Evolutionary conservation across 2,329 filamentous ascomycete genomes (phyloP), one percentile per base, ranked within the genome.

Genomic region (Plenodomus biglobosus): DNA sequence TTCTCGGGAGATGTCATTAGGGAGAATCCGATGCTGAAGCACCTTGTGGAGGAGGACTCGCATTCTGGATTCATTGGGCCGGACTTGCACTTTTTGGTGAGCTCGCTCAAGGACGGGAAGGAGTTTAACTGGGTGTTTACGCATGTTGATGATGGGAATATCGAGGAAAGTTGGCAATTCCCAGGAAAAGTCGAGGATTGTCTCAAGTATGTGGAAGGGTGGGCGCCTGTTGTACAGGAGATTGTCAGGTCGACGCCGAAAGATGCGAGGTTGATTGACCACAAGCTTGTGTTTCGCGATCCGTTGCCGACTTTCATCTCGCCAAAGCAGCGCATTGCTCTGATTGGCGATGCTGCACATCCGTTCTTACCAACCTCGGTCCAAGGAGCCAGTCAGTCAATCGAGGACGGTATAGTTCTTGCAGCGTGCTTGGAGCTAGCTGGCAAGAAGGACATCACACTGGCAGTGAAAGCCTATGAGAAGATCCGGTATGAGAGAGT

Each of bases 311-410:
- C 74, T 0, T 82, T 80, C 76, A 72, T 80, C 2, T 79, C 76
- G 0, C 66, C 68, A 15, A 74, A 75, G 48, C 73, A 75, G 32
- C 71, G 73, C 38, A 78, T 81, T 43, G 77, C 73, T 0, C 65
- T 80, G 36, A 71, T 81, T 4, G 80, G 80, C 1, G 79, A 82
- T 56, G 77, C 77, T 41, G 80, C 78, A 43, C 79, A 82, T 58
- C 73, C 78, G 0, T 79, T 81, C 59, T 65, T 82, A 3, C 79
- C 79, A 0, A 81, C 78, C 0, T 78, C 75, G 36, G 78, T 78
- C 0, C 78, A 81, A 55, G 79, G 79, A 3, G 78, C 78, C 1
- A 77, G 76, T 46, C 78, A 82, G 62, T 78, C 79, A 0, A 79
- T 78, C 18, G 80, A 82, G 64, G 80, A 80, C 57, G 64, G 63